Base-by-base conservation (phyloP, 1,139 yeast species). In the Hyphopichia fennica region DNA sequence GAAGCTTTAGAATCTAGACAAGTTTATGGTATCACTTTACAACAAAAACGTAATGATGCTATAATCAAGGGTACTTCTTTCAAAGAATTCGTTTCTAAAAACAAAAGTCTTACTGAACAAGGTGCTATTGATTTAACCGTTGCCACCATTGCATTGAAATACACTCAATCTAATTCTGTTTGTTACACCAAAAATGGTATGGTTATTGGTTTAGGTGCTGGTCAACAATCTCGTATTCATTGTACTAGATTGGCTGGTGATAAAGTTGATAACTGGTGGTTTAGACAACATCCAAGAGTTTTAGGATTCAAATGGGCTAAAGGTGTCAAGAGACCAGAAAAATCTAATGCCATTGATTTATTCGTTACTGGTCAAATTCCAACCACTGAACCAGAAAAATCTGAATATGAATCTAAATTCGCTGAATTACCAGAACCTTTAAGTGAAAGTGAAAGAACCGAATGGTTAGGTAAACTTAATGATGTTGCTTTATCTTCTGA, bases 231-330 rank as follows among this genome's bases (percentile, higher is more conserved):
- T 41, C 87, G 99, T 75, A 93, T 93, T 62, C 99, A 93, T 77
- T 93, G 99, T 76, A 93, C 99, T 43, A 85, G 99, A 75, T 81
- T 93, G 57, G 99, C 99, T 41, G 99, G 99, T 64, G 99, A 93
- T 62, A 93, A 93, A 78, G 97, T 98, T 51, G 97, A 93, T 69
- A 90, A 89, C 79, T 93, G 98, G 98, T 93, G 99, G 99, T 79
- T 93, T 62, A 87, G 99, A 77, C 98, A 93, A 69, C 98, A 93
- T 68, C 98, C 98, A 56, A 82, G 77, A 63, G 99, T 93, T 17
- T 74, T 93, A 45, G 95, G 76, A 19, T 86, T 93, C 81, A 81
- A 91, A 74, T 93, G 98, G 97, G 96, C 96, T 52, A 88, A 89
- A 75, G 98, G 98, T 61, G 88, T 87, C 56, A 93, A 93, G 81